Conservation (phyloP, 2,329 filamentous ascomycete species). For the Colletotrichum sp. region DNA sequence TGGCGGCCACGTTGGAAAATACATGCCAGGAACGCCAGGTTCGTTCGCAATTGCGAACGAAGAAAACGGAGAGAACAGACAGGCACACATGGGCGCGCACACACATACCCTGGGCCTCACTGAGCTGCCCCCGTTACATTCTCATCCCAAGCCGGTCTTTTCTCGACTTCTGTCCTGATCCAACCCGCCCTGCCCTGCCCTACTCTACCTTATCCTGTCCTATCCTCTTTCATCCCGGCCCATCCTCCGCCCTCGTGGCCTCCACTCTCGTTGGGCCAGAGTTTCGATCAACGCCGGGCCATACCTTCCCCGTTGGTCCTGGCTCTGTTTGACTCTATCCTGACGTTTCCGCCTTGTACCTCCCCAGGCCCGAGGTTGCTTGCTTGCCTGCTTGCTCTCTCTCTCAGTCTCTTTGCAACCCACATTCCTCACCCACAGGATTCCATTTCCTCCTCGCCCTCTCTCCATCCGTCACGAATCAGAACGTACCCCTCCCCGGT, state of each 20-base stretch:
- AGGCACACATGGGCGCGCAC: background rate
- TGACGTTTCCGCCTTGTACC: conserved; percentile 4
- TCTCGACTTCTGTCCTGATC: background rate
- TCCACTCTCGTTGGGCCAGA: conserved; percentile 1
- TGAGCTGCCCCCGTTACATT: conserved; percentile 3
- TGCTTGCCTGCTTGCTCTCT: background rate
- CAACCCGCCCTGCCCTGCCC: background rate
- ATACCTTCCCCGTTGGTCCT: background rate
- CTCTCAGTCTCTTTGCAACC: background rate
- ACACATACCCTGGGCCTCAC: background rate
- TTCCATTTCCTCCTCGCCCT: background rate
- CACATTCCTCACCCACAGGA: background rate
- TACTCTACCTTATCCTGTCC: background rate
- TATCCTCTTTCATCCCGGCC: background rate
- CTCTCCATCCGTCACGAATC: conserved; percentile 1
- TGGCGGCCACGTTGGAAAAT: background rate
- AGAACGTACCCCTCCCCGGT: background rate
- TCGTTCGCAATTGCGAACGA: conserved; percentile 22
- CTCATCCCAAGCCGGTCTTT: background rate
- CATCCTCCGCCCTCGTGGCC: background rate
- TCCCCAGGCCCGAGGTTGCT: background rate
- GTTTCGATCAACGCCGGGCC: conserved; percentile 2
- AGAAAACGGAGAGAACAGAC: conserved; percentile 4
- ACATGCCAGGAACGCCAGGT: conserved; percentile 3
- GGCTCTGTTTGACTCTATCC: background rate